These are phyloP conservation scores for Clarireedia hainanense DNA, from an alignment of 2,329 filamentous ascomycete species.

Conservation along the genomic window DNA sequence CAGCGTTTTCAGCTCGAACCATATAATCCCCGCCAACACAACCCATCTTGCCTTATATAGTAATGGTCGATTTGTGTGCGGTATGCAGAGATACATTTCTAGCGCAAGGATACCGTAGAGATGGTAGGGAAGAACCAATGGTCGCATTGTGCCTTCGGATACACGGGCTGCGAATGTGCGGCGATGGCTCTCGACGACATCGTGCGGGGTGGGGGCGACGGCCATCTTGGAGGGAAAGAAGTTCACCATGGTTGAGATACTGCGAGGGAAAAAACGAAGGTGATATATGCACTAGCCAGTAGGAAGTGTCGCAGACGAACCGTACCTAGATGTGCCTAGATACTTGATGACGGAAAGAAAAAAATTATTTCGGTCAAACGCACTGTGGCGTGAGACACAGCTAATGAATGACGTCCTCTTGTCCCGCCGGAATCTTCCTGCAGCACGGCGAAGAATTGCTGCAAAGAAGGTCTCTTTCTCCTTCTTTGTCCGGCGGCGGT, in stretches of 20 bases:
- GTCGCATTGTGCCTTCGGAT: constrained; percentile 35
- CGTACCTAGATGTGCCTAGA: too few relatives aligned
- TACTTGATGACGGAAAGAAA: too few relatives aligned
- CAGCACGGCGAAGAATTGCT: too few relatives aligned
- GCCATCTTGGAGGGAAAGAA: not conserved
- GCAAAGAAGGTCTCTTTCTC: too few relatives aligned
- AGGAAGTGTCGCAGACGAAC: too few relatives aligned
- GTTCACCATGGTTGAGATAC: not conserved
- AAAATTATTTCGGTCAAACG: too few relatives aligned
- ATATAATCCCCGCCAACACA: constrained; percentile 37
- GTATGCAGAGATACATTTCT: constrained; percentile 46
- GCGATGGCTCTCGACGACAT: constrained; percentile 30
- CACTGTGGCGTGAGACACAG: too few relatives aligned
- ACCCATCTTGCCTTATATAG: constrained; percentile 43
- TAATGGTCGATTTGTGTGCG: constrained; percentile 43
- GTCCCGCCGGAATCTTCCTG: too few relatives aligned
- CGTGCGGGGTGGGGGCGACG: constrained; percentile 14
- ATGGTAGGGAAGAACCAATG: constrained; percentile 45
- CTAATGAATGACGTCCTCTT: too few relatives aligned
- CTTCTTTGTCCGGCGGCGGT: too few relatives aligned
- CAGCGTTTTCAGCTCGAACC: constrained; percentile 38
- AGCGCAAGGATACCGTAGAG: constrained; percentile 41
- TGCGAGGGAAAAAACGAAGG: not conserved
- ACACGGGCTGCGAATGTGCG: constrained; percentile 31
- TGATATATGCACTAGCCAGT: too few relatives aligned